Evolutionary conservation across 768 basidiomycete species (phyloP).

Genomic region (Serendipita sp.): DNA sequence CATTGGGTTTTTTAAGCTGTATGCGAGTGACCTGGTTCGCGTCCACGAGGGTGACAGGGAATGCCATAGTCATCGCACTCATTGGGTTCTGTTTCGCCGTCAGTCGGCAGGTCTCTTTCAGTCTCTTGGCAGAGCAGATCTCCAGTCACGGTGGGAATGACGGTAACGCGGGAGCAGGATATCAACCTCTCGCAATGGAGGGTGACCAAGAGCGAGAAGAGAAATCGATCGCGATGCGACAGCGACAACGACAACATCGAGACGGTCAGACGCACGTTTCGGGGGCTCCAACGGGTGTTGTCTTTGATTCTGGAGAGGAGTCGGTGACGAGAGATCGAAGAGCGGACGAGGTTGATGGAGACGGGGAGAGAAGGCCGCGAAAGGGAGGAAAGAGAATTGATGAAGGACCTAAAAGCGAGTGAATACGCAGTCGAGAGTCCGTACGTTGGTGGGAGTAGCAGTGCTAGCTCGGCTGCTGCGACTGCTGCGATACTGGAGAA

Average conservation of each 20-base stretch:
- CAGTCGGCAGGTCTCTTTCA: conserved; percentile 84
- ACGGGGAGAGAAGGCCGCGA: conserved; percentile 7
- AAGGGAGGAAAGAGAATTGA: conserved; percentile 16
- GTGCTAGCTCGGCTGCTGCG: conserved; percentile 8
- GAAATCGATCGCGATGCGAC: neutral
- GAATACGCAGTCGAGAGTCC: conserved; percentile 9
- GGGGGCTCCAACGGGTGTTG: neutral
- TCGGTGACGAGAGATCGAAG: conserved; percentile 17
- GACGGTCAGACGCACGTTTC: neutral
- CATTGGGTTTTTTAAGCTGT: conserved; percentile 50
- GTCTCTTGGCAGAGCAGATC: conserved; percentile 37
- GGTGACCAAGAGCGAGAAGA: neutral
- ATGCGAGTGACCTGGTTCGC: conserved; percentile 79
- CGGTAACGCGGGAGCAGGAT: neutral
- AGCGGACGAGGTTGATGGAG: neutral
- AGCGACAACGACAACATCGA: too few species aligned
- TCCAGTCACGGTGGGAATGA: neutral
- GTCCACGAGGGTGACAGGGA: conserved; percentile 51
- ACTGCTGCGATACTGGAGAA: conserved; percentile 8
- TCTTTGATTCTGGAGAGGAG: neutral
- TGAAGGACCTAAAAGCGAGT: conserved; percentile 15
- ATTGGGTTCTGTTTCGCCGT: conserved; percentile 91
- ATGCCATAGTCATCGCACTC: conserved; percentile 46
- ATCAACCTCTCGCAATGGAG: neutral
- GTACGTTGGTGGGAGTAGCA: neutral